Evolutionary conservation across 2,329 filamentous ascomycete genomes (phyloP).

Genomic region (Tolypocladium nubicola): DNA sequence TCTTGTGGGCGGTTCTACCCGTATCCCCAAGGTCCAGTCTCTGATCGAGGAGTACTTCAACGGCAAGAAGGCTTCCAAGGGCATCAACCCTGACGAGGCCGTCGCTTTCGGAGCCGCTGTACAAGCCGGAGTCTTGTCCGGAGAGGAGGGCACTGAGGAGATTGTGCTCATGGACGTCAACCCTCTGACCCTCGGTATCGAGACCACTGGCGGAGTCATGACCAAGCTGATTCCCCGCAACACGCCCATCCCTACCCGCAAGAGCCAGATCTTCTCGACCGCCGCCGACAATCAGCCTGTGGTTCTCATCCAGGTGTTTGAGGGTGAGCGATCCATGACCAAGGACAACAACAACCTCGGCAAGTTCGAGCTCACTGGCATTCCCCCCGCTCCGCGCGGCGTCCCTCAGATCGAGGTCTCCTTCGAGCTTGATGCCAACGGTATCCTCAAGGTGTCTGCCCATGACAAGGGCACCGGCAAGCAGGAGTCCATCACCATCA

Average conservation of each 20-base stretch:
- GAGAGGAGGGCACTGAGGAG: constrained; percentile 69
- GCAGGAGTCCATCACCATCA: constrained; percentile 95
- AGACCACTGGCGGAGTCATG: constrained; percentile 97
- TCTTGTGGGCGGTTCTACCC: constrained; percentile 93
- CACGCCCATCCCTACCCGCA: constrained; percentile 89
- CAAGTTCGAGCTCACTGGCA: constrained; percentile 96
- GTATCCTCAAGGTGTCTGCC: constrained; percentile 93
- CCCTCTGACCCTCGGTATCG: constrained; percentile 90
- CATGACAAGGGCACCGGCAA: constrained; percentile 98
- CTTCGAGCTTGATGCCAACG: constrained; percentile 96
- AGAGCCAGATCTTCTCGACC: constrained; percentile 96
- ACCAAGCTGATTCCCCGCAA: constrained; percentile 92
- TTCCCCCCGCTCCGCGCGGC: constrained; percentile 88
- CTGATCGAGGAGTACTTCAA: constrained; percentile 93
- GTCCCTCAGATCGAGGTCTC: constrained; percentile 97
- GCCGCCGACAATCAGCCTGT: constrained; percentile 94
- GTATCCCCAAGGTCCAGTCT: constrained; percentile 94
- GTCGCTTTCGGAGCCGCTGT: constrained; percentile 96
- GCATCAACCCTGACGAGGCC: constrained; percentile 98
- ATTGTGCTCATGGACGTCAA: constrained; percentile 96
- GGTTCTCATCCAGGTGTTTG: constrained; percentile 89
- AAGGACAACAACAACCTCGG: constrained; percentile 97
- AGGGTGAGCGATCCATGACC: constrained; percentile 88
- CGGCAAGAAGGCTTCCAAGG: constrained; percentile 97
- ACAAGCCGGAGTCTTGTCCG: constrained; percentile 89